Base-by-base conservation (phyloP, 345 rosid genomes). In the Clarkia xantiana region DNA sequence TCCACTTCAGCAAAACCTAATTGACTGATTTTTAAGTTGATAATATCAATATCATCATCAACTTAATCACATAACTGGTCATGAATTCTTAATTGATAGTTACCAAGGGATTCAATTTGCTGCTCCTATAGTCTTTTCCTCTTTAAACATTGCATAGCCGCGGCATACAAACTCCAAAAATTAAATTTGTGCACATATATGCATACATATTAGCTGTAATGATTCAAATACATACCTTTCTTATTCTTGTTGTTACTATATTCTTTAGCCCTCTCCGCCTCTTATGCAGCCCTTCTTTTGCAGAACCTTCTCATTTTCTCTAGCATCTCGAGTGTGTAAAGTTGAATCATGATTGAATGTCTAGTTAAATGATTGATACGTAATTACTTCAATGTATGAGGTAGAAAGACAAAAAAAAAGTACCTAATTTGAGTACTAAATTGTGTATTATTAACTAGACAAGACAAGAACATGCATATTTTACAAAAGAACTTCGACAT, bases 241-340 rank as follows among this genome's bases (percentile, higher is more conserved):
- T 83, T 83, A 65, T 81, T 79, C 66, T 68, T 79, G 2, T 70
- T 73, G 40, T 72, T 71, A 16, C 81, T 47, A 47, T 62, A 77
- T 18, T 80, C 88, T 69, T 62, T 83, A 0, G 94, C 94, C 60
- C 65, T 81, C 23, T 81, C 88, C 55, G 75, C 84, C 77, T 90
- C 95, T 6, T 54, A 59, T 40, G 71, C 62, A 52, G 82, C 86
- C n/a, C 62, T 90, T 90, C 67, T 79, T 81, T 11, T 59, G n/a
- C 0, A 90, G 88, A 11, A 86, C 80, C 29, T 86, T 83, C 74
- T 83, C 96, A 70, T 77, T 52, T 90, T 82, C 94, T 90, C 95
- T 9, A 86, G 60, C 97, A 83, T 85, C 68, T 77, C 91, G 51
- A 86, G 91, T 7, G 94, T 90, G 95, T 86, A 56, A n/a, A n/a